A percentile compares a stretch with the other conserved stretches of the same genome.
These are phyloP conservation scores for Tulasnella sp. DNA, from an alignment of 768 basidiomycete species.

Conservation along the genomic window DNA sequence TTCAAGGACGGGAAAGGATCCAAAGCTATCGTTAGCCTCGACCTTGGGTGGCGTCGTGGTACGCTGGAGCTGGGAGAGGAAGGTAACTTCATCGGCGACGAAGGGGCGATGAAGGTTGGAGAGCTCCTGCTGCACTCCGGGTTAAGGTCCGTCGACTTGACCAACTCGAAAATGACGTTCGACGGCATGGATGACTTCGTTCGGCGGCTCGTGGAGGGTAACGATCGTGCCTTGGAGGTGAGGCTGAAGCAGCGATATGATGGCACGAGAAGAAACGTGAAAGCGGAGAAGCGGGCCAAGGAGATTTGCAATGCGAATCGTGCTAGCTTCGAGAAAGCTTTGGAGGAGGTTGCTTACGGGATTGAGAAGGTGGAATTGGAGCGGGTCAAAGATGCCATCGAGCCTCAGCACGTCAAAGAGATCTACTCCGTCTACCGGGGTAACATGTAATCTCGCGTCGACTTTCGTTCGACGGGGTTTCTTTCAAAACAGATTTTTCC, in stretches of 20 bases:
- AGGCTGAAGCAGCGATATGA: constrained; percentile 4
- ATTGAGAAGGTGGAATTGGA: background rate
- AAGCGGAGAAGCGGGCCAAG: constrained; percentile 13
- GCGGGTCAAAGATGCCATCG: constrained; percentile 10
- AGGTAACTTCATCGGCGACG: constrained; percentile 12
- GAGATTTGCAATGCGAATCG: background rate
- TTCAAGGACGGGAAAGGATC: background rate
- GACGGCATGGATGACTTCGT: constrained; percentile 7
- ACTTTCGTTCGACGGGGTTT: too few relatives aligned
- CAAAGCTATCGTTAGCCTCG: constrained; percentile 1
- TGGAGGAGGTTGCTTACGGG: background rate
- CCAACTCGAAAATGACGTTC: constrained; percentile 5
- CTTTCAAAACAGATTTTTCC: too few relatives aligned
- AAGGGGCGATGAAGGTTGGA: constrained; percentile 6
- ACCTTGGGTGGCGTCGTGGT: constrained; percentile 14
- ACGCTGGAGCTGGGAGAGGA: constrained; percentile 13
- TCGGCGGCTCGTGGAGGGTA: background rate
- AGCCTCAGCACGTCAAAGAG: constrained; percentile 15
- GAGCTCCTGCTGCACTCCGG: background rate
- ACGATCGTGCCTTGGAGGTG: constrained; percentile 1
- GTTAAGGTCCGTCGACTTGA: constrained; percentile 4
- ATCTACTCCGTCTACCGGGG: constrained; percentile 16
- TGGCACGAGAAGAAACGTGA: constrained; percentile 4
- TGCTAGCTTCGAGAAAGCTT: background rate
- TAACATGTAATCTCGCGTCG: constrained; percentile 2